These are phyloP conservation scores for Termitomyces titanicus DNA, from an alignment of 768 basidiomycete genomes.

Conservation along the genomic window DNA sequence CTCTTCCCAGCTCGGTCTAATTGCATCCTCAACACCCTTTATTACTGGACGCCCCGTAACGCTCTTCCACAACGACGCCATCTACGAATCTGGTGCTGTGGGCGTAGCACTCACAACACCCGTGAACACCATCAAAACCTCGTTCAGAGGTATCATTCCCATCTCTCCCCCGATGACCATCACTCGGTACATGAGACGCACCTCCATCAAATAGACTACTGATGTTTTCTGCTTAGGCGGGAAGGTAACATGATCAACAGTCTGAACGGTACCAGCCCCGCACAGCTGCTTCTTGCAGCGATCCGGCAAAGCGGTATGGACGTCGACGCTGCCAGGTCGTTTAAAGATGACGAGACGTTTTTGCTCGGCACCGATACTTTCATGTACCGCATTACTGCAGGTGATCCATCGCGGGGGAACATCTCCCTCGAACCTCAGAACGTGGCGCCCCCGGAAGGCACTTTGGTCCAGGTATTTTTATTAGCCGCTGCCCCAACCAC, in stretches of 20 bases:
- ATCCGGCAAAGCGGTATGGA: constrained; percentile 38
- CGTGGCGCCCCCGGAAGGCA: constrained; percentile 44
- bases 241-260: constrained; percentile 72
- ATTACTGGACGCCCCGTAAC: constrained; percentile 74
- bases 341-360: constrained; percentile 55
- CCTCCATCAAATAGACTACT: not conserved
- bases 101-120: constrained; percentile 48
- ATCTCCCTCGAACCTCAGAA: constrained; percentile 54
- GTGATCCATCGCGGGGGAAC: constrained; percentile 67
- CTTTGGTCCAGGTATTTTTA: constrained; percentile 38
- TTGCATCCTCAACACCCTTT: constrained; percentile 76
- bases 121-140: constrained; percentile 11
- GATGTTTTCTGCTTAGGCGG: constrained; percentile 37
- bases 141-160: constrained; percentile 37
- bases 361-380: constrained; percentile 46
- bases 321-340: constrained; percentile 21
- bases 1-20: constrained; percentile 52
- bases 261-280: constrained; percentile 56
- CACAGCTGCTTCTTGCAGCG: constrained; percentile 52
- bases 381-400: constrained; percentile 60
- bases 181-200: constrained; percentile 39
- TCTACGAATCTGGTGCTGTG: constrained; percentile 64
- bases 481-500: not conserved
- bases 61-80: constrained; percentile 51
- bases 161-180: constrained; percentile 49